These are phyloP conservation scores for Salvia splendens DNA, from an alignment of 257 asterid species.

Conservation along the genomic window DNA sequence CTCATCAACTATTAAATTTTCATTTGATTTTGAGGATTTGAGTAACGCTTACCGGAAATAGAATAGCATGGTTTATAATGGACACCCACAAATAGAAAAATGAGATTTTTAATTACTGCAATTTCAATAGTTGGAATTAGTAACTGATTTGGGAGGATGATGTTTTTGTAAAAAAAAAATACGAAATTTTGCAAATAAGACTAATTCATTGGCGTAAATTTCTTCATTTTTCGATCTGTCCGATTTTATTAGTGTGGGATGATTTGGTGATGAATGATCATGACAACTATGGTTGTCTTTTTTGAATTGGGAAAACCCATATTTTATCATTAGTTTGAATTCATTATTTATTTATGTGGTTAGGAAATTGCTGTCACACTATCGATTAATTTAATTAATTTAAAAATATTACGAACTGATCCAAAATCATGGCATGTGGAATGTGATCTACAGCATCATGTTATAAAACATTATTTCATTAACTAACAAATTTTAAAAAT, in stretches of 20 bases:
- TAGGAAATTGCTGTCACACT: not conserved
- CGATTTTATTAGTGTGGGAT: not conserved
- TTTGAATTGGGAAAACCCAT: not conserved
- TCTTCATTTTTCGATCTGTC: not conserved
- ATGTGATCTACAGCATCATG: constrained; percentile 1
- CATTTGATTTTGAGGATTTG: no score
- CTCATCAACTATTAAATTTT: no score
- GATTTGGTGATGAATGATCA: not conserved
- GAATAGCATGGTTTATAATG: no score
- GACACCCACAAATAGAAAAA: no score
- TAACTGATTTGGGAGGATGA: no score
- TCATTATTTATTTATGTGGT: not conserved
- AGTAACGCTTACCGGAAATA: no score
- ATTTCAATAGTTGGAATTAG: no score
- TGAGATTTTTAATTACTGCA: not conserved
- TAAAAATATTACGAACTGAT: not conserved
- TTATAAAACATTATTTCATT: not conserved
- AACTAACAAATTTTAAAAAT: not conserved
- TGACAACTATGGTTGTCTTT: not conserved
- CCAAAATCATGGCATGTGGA: constrained; percentile 22
- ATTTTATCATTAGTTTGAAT: no score
- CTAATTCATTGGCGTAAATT: not conserved
- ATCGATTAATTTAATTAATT: not conserved
- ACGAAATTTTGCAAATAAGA: no score
- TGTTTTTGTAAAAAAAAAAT: no score